Base-by-base conservation (phyloP, 106 monocot genomes). In the Ottelia alismoides region DNA sequence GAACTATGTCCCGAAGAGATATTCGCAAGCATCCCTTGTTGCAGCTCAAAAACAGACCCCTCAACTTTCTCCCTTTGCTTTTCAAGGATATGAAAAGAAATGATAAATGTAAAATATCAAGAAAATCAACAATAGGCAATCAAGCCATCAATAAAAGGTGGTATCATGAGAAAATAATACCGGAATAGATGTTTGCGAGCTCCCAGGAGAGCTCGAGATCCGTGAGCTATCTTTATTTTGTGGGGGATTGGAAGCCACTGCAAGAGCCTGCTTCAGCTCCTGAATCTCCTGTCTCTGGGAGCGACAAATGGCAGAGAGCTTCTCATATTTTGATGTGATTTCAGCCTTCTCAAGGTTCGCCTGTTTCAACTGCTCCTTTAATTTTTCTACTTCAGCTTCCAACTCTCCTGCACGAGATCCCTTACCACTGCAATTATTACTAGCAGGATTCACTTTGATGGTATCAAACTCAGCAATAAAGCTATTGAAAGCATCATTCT, bases 251-350 rank as follows among this genome's bases (percentile, higher is more conserved):
- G 55, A 67, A 23, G 64, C 29, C 14, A 61, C 30, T 58, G 71
- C 59, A 45, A 80, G 46, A 1, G 71, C 18, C 11, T 61, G 66
- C 62, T 98, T 99, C 58, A 99, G 65, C 49, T 90, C 98, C 47
- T 90, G 85, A 32, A 99, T 77, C 65, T 99, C 98, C 65, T 83
- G 76, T 45, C 90, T 65, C 61, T 99, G 98, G 35, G 90, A 86
- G 28, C 84, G 74, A 65, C 98, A 99, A 43, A 99, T 90, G 57
- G 85, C 72, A 48, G 82, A 79, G 5, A 99, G 62, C 56, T 90
- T 99, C 45, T 99, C 98, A 71, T 77, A 90, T 65, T 83, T 90
- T 18, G 72, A 74, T 56, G 74, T 73, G 20, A 91, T 74, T 26
- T 90, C 90, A 53, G 62, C 62, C 49, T 99, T 99, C 65, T 99